These are phyloP conservation scores for Solanum okadae DNA, from an alignment of 257 asterid genomes.

Conservation along the genomic window DNA sequence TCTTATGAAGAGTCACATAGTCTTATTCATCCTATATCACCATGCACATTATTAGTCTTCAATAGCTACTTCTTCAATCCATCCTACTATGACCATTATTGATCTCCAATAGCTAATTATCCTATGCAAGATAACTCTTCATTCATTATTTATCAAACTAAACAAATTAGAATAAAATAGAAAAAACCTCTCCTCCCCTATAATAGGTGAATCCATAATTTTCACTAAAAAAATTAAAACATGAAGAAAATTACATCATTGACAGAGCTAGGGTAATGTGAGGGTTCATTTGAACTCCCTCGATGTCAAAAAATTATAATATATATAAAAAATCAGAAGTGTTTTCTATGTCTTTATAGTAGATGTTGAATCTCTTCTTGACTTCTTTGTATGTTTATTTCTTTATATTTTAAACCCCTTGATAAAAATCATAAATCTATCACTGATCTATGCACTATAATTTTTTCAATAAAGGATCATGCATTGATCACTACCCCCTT, in stretches of 20 bases:
- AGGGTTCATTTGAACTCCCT: background rate
- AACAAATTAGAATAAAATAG: background rate
- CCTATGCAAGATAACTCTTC: background rate
- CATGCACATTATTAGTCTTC: background rate
- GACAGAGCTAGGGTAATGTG: background rate
- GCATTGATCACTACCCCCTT: background rate
- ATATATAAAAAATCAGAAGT: background rate
- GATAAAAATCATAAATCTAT: background rate
- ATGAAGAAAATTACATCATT: background rate
- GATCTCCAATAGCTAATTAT: background rate
- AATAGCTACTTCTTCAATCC: background rate
- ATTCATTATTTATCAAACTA: background rate
- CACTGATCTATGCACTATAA: background rate
- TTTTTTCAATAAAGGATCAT: background rate
- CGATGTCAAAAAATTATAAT: background rate
- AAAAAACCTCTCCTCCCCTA: background rate
- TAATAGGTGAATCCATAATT: background rate
- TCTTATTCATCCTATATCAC: background rate
- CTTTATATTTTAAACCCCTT: background rate
- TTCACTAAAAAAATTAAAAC: background rate
- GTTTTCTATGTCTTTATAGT: background rate
- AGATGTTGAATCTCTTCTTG: background rate
- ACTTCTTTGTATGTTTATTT: background rate
- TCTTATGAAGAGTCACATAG: background rate
- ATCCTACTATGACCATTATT: background rate